These are phyloP conservation scores for Ophiocordyceps unilateralis DNA, from an alignment of 2,329 filamentous ascomycete genomes.

Conservation along the genomic window DNA sequence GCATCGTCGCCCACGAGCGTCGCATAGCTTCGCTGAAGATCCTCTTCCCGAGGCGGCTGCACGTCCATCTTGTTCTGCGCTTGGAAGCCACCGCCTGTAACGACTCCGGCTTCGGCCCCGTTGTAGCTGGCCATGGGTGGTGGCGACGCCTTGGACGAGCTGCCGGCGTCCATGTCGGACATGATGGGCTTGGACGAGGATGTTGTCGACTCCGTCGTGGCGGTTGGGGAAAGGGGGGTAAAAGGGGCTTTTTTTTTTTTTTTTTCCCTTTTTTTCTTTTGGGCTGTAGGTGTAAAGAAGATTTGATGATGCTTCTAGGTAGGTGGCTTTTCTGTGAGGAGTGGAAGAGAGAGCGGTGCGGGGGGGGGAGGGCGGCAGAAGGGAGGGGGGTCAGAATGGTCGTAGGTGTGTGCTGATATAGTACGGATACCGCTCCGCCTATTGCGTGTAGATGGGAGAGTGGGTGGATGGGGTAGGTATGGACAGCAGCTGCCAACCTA, in stretches of 20 bases:
- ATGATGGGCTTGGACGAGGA: conserved; percentile 6
- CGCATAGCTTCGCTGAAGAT: conserved; percentile 73
- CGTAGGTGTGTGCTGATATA: too few species aligned
- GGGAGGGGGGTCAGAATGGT: too few species aligned
- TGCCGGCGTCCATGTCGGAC: conserved; percentile 10
- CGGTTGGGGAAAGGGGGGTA: neutral
- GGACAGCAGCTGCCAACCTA: too few species aligned
- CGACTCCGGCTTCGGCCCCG: neutral
- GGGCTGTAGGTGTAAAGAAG: neutral
- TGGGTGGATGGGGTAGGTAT: too few species aligned
- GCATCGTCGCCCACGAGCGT: conserved; percentile 45
- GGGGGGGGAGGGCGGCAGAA: too few species aligned
- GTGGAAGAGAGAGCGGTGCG: too few species aligned
- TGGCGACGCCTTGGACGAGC: conserved; percentile 14
- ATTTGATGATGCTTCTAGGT: too few species aligned
- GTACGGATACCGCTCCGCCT: too few species aligned
- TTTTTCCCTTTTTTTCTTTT: too few species aligned
- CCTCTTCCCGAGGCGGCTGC: conserved; percentile 63
- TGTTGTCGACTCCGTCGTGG: conserved; percentile 4
- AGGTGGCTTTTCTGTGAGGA: too few species aligned
- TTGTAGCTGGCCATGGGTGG: conserved; percentile 3
- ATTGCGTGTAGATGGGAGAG: too few species aligned
- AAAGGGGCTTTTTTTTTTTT: too few species aligned
- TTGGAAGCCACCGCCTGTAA: conserved; percentile 25
- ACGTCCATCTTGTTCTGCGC: conserved; percentile 46